phyloP scores from a whole-genome alignment of 345 rosid species.

The Punica granatum region DNA sequence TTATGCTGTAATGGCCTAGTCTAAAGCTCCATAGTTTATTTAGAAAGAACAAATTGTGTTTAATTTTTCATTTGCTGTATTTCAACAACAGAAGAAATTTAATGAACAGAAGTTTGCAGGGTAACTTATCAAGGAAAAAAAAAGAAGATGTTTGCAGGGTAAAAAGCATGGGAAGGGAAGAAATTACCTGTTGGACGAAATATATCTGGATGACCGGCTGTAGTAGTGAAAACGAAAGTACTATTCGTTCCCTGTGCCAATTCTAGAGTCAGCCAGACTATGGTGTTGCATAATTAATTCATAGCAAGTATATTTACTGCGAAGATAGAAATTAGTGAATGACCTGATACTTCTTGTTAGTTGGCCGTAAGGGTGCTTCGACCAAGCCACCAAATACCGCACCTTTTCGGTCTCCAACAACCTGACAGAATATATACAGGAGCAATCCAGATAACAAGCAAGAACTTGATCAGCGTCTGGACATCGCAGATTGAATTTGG shows the following conservation, averaged over 20 bases:
- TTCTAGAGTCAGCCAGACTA: constrained; percentile 11
- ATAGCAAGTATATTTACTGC: background rate
- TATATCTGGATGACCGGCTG: constrained; percentile 56
- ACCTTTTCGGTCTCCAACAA: constrained; percentile 85
- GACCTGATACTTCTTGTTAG: constrained; percentile 80
- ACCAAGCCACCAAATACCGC: constrained; percentile 94
- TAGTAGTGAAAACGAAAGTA: constrained; percentile 82
- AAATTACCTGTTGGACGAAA: constrained; percentile 75
- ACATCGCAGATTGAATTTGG: background rate
- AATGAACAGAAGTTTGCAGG: too few species aligned
- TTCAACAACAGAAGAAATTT: background rate
- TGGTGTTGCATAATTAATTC: background rate
- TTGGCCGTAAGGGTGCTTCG: constrained; percentile 81
- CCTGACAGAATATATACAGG: constrained; percentile 32
- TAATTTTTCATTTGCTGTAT: background rate
- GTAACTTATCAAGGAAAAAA: too few species aligned
- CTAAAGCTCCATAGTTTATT: background rate
- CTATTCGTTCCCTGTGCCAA: constrained; percentile 72
- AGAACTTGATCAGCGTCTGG: background rate
- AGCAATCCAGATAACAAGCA: background rate
- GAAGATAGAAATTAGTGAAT: constrained; percentile 4
- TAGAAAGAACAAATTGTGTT: background rate
- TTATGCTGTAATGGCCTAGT: background rate
- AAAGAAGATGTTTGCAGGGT: background rate
- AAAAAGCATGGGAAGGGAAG: background rate